Evolutionary conservation across 306 rosid genomes (phyloP).

Genomic region (Lathyrus tuberosus): DNA sequence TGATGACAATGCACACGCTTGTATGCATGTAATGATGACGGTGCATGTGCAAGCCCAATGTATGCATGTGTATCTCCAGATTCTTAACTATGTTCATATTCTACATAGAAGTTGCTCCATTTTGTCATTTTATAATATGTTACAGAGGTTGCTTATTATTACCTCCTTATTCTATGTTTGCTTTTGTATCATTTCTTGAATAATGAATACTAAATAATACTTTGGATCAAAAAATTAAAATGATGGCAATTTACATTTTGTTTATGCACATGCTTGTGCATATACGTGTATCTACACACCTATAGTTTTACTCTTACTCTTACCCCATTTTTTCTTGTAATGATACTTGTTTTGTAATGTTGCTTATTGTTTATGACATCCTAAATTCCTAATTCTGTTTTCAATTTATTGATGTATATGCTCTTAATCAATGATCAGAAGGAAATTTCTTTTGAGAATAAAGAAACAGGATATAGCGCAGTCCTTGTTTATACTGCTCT

Average conservation of each 20-base stretch:
- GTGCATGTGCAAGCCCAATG: not conserved
- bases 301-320: constrained; percentile 1
- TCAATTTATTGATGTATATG: constrained; percentile 26
- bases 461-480: constrained; percentile 25
- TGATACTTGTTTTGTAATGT: constrained; percentile 1
- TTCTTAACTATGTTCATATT: not conserved
- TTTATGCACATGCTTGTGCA: not conserved
- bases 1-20: not conserved
- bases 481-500: constrained; percentile 35
- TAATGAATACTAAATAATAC: not conserved
- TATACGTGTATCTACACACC: not conserved
- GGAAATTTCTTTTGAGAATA: constrained; percentile 36
- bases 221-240: constrained; percentile 12
- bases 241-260: not conserved
- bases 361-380: constrained; percentile 11
- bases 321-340: not conserved
- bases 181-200: constrained; percentile 9
- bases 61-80: constrained; percentile 1
- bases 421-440: constrained; percentile 41
- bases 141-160: constrained; percentile 14
- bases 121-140: not conserved
- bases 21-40: not conserved
- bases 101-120: not conserved
- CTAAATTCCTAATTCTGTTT: constrained; percentile 25
- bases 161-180: constrained; percentile 7